phyloP scores from a whole-genome alignment of 495 filamentous ascomycete genomes.

The Aspergillus egyptiacus region DNA sequence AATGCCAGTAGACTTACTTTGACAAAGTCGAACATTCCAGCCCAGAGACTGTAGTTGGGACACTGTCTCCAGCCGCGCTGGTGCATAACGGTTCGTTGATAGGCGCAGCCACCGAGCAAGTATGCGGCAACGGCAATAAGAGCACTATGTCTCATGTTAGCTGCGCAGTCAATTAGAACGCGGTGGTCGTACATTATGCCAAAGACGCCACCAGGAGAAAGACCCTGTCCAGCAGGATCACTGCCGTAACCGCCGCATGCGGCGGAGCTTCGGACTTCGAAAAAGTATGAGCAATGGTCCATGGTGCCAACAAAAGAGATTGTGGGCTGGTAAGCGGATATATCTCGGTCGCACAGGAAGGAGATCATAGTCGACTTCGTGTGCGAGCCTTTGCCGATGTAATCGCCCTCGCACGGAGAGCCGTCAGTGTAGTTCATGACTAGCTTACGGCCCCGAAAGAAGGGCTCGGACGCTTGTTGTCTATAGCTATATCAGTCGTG shows the following conservation, averaged over 20 bases:
- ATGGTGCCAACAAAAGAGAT: conserved; percentile 77
- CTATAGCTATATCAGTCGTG: conserved; percentile 45
- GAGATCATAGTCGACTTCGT: conserved; percentile 86
- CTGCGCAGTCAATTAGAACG: background rate
- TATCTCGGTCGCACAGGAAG: conserved; percentile 84
- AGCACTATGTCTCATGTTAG: conserved; percentile 32
- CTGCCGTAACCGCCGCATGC: conserved; percentile 68
- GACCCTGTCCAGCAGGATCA: conserved; percentile 56
- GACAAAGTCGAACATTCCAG: conserved; percentile 75
- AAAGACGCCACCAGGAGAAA: conserved; percentile 85
- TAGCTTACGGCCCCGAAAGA: conserved; percentile 83
- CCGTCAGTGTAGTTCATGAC: conserved; percentile 88
- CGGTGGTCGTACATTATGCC: conserved; percentile 67
- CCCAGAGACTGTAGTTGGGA: conserved; percentile 91
- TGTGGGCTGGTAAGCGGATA: conserved; percentile 51
- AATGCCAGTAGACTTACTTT: conserved; percentile 56
- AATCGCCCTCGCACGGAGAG: conserved; percentile 60
- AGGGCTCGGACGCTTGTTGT: conserved; percentile 58
- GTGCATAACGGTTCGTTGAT: conserved; percentile 91
- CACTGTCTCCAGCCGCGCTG: conserved; percentile 93
- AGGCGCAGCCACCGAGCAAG: conserved; percentile 85
- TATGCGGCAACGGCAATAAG: conserved; percentile 81
- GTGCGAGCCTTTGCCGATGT: conserved; percentile 37
- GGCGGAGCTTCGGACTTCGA: conserved; percentile 82
- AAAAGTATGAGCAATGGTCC: conserved; percentile 94